Base-by-base conservation (phyloP, 345 rosid genomes). In the Isatis tinctoria region DNA sequence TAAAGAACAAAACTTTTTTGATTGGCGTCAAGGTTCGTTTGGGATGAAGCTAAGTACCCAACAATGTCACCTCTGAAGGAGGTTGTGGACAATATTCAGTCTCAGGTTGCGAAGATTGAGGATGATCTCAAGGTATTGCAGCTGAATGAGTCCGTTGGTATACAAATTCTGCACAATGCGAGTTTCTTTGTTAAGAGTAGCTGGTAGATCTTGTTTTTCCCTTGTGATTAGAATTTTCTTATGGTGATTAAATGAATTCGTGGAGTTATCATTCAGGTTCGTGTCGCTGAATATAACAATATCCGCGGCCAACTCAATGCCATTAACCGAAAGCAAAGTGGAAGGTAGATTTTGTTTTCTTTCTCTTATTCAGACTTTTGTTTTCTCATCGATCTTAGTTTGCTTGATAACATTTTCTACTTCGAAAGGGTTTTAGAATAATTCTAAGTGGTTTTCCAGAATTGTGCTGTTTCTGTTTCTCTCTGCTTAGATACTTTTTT, bases 31-130 rank as follows among this genome's bases (percentile, higher is more conserved):
- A 96, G 99, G 87, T 96, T 96, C 82, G 88, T 88, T 20, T 96
- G 98, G 99, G 96, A 92, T 76, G 99, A 92, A 77, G 93, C 98
- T 3, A 96, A 84, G 85, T 96, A 92, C 78, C 99, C 99, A 62
- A 86, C 91, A 4, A 88, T 88, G 96, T 85, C 99, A 3, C 95
- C 97, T 67, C 78, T 92, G 65, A 92, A 83, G 88, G 98, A 92
- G 76, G 89, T 84, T 79, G 90, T 96, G 33, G 95, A 85, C 68
- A 74, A 82, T 70, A 89, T 96, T 78, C 99, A 92, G 65, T 68
- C 82, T 74, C 96, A 85, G 77, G 97, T 90, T 43, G 85, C 88
- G 20, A 96, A 89, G 87, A 89, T 92, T 70, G 99, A 96, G 80
- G 99, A 96, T 89, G 98, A 96, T 86, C 97, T 96, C 79, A 96